Conservation (phyloP, 805 yeast species). For the Sporopachydermia quercuum region DNA sequence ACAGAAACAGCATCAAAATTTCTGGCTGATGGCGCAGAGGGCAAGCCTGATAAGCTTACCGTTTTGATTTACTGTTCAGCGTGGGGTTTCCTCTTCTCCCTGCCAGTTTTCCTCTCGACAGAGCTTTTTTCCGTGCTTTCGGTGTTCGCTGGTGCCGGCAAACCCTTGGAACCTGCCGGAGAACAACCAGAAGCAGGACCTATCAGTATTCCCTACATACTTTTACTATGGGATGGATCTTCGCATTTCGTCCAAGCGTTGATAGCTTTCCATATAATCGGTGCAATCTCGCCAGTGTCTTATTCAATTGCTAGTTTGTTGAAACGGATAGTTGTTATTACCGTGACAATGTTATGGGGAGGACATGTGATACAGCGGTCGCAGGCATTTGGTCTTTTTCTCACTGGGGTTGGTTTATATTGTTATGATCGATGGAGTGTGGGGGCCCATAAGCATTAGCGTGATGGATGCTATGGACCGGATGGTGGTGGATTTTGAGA, state of each 20-base stretch:
- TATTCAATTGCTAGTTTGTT: constrained; percentile 79
- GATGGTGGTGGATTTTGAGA: no score
- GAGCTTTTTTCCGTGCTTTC: constrained; percentile 30
- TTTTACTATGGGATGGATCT: constrained; percentile 51
- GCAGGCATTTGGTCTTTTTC: constrained; percentile 34
- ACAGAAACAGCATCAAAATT: constrained; percentile 5
- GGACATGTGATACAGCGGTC: constrained; percentile 22
- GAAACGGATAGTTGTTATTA: constrained; percentile 75
- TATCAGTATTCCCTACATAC: constrained; percentile 36
- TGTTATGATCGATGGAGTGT: constrained; percentile 47
- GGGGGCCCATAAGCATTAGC: constrained; percentile 4
- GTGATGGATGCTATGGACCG: no score
- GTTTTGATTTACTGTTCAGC: constrained; percentile 67
- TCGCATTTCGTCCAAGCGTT: constrained; percentile 71
- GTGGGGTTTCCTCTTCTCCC: constrained; percentile 53
- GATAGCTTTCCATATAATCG: constrained; percentile 67
- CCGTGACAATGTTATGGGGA: constrained; percentile 56
- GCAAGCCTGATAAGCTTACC: constrained; percentile 65
- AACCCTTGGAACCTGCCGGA: no score
- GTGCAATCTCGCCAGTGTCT: constrained; percentile 69
- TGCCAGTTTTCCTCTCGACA: constrained; percentile 55
- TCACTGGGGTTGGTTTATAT: constrained; percentile 42
- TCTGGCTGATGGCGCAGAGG: constrained; percentile 12
- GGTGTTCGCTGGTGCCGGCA: constrained; percentile 4
- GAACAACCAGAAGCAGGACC: no score